Percentiles rank a stretch among this genome's conserved stretches.
Evolutionary conservation across 176 grass and related monocot species (phyloP).

Genomic region (Triticum aestivum): DNA sequence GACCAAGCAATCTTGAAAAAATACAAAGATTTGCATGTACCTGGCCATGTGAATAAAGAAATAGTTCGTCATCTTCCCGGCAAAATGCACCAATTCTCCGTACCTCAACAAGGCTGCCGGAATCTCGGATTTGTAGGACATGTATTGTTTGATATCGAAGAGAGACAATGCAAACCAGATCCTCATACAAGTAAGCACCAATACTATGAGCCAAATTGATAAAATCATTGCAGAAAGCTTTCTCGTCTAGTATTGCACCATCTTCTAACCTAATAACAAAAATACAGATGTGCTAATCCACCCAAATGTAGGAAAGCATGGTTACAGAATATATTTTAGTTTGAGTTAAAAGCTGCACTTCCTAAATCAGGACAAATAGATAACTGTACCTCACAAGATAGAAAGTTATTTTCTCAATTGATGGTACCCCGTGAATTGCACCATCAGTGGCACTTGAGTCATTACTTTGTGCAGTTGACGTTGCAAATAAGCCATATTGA

Average conservation of each 20-base stretch:
- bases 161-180: slow-evolving; percentile 92
- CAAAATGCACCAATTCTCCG: slow-evolving; percentile 89
- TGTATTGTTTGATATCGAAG: slow-evolving; percentile 93
- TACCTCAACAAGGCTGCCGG: slow-evolving; percentile 89
- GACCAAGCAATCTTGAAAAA: not conserved
- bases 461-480: slow-evolving; percentile 73
- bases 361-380: not conserved
- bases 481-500: slow-evolving; percentile 83
- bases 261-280: slow-evolving; percentile 81
- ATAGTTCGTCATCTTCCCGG: slow-evolving; percentile 84
- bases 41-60: slow-evolving; percentile 89
- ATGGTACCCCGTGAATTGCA: slow-evolving; percentile 81
- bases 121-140: slow-evolving; percentile 87
- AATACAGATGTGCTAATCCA: slow-evolving; percentile 38
- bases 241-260: slow-evolving; percentile 80
- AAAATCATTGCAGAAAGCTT: slow-evolving; percentile 89
- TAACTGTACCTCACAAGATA: slow-evolving; percentile 84
- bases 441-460: slow-evolving; percentile 54
- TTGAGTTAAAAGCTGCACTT: not conserved
- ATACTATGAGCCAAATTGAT: slow-evolving; percentile 88
- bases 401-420: slow-evolving; percentile 92
- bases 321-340: slow-evolving; percentile 17
- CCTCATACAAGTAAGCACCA: slow-evolving; percentile 91
- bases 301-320: slow-evolving; percentile 25
- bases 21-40: slow-evolving; percentile 30